Evolutionary conservation across 352 stramenopile species (phyloP), one percentile per base, ranked within the genome.

Genomic region (Blastocystis sp.): DNA sequence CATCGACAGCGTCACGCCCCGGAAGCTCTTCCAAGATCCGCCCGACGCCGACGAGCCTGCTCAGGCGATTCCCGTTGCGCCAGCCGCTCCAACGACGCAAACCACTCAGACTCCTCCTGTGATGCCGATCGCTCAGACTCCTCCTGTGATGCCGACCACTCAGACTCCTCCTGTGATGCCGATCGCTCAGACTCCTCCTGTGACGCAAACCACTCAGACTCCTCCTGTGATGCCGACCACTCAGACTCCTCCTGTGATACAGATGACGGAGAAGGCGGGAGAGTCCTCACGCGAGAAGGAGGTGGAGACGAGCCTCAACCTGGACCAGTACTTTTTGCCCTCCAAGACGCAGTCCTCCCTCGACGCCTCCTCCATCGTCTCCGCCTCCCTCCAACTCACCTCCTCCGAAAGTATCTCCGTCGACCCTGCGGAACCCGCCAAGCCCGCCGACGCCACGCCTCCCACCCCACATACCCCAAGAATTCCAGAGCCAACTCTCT

Each of bases 261-360:
- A 34, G 28, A 34, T 34, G 28, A 34, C 28, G 28, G 28, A 34
- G 28, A 34, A 34, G 28, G 28, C 28, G 28, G 28, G 28, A 34
- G 28, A 34, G 28, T 0, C 28, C 28, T 34, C 28, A 34, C 28
- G 28, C 28, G 71, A 81, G 60, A 65, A 81, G 42, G 34, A 38
- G 17, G 19, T 66, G 57, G 71, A 81, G 3, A 81, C 42, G 3
- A 63, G 40, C 28, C 4, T 81, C 11, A 81, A 81, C n/a, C 24
- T 81, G 45, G 71, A 81, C 21, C 21, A 45, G 0, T 81, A 81
- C 43, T 81, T 81, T 42, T 48, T 81, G 17, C 71, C 71, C 28
- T 63, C 43, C 19, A 34, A 40, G 38, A 66, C 48, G 24, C 71
- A 40, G 17, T 81, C 71, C 14, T 28, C 66, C 7, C 48, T 81